Percentiles rank a stretch among this genome's conserved stretches.
These are phyloP conservation scores for Tetracentron sinense DNA, from an alignment of 164 flowering plant genomes.

Conservation along the genomic window DNA sequence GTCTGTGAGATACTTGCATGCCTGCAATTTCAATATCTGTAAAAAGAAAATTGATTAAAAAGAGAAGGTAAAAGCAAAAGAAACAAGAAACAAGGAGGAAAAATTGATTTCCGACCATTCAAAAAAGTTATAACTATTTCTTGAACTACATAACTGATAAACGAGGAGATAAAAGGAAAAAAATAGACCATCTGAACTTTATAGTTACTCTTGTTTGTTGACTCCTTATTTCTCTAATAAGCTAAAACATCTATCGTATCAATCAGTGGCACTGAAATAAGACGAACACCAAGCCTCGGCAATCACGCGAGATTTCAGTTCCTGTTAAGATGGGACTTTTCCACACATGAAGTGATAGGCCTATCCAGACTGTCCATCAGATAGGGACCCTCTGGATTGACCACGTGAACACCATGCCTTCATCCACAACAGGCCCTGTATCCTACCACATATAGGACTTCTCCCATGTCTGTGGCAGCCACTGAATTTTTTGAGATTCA, in stretches of 20 bases:
- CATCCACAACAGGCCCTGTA: not conserved
- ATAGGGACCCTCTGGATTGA: not conserved
- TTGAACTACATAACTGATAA: not conserved
- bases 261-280: no score
- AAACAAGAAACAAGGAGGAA: constrained; percentile 1
- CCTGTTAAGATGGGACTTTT: no score
- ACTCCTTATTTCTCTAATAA: no score
- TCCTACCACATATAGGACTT: not conserved
- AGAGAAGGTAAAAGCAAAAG: not conserved
- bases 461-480: not conserved
- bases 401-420: not conserved
- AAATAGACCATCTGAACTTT: no score
- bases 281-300: no score
- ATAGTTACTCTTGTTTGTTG: no score
- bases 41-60: no score
- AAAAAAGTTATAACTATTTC: not conserved
- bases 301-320: no score
- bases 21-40: constrained; percentile 90
- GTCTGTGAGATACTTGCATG: constrained; percentile 87
- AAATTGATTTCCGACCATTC: not conserved
- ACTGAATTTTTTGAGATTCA: no score
- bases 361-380: not conserved
- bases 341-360: no score
- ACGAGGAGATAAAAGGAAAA: not conserved
- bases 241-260: no score